A percentile compares a stretch with the other conserved stretches of the same genome.
Conservation (phyloP, 2,329 filamentous ascomycete species). For the Penicillium sp. region DNA sequence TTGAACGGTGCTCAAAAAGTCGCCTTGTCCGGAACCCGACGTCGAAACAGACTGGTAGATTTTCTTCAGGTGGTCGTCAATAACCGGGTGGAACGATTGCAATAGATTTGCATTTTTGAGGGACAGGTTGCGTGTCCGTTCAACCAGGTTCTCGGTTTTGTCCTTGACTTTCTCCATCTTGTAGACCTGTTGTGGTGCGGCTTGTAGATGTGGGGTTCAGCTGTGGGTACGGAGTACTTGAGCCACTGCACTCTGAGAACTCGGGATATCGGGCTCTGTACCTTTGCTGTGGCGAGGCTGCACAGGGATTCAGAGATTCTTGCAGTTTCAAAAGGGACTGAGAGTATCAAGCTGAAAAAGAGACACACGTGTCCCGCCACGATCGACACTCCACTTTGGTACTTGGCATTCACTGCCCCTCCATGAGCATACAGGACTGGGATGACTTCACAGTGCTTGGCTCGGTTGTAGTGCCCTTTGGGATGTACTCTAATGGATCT, state of each 20-base stretch:
- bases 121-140: slow-evolving; percentile 15
- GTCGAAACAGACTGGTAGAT: slow-evolving; percentile 32
- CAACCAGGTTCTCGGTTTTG: slow-evolving; percentile 16
- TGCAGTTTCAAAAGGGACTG: too few species aligned
- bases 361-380: slow-evolving; percentile 7
- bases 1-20: slow-evolving; percentile 24
- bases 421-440: background rate
- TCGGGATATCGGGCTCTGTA: too few species aligned
- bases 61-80: slow-evolving; percentile 31
- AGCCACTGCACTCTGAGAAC: too few species aligned
- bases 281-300: too few species aligned
- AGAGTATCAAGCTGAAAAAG: background rate
- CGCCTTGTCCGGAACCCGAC: slow-evolving; percentile 13
- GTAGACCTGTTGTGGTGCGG: background rate
- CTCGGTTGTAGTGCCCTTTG: too few species aligned
- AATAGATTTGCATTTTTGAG: slow-evolving; percentile 7
- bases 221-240: background rate
- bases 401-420: slow-evolving; percentile 8
- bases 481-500: too few species aligned
- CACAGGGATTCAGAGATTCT: too few species aligned
- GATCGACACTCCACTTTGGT: slow-evolving; percentile 11
- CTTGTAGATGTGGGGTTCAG: background rate
- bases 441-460: background rate
- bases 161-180: slow-evolving; percentile 18
- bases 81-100: slow-evolving; percentile 27